A percentile compares a stretch with the other conserved stretches of the same genome.
phyloP scores from a whole-genome alignment of 2,329 filamentous ascomycete genomes.

The Myriosclerotinia curreyana region DNA sequence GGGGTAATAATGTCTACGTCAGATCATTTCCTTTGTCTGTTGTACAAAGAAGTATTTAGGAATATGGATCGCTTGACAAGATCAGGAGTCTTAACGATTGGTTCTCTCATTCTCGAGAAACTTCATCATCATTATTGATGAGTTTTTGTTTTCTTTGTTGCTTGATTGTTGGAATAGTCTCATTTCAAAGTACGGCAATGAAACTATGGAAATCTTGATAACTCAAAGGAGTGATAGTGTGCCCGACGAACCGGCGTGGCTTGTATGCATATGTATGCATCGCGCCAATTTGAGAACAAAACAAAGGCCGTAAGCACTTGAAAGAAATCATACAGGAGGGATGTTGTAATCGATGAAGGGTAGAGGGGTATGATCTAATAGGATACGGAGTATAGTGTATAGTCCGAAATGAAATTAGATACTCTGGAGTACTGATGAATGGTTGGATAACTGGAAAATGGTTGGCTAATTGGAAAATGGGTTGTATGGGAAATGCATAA shows the following conservation, averaged over 20 bases:
- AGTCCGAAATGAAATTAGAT: not conserved
- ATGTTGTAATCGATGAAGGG: not conserved
- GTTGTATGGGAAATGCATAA: constrained; percentile 3
- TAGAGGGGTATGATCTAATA: not conserved
- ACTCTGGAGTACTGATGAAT: not conserved
- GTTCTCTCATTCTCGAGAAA: not conserved
- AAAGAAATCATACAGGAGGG: not conserved
- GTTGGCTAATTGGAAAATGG: constrained; percentile 12
- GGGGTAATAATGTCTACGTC: too few relatives aligned
- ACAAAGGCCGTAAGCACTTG: constrained; percentile 1
- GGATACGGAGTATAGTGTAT: constrained; percentile 3
- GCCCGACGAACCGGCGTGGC: constrained; percentile 15
- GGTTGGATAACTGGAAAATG: constrained; percentile 10
- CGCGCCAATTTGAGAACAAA: constrained; percentile 5
- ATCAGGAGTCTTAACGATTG: constrained; percentile 11
- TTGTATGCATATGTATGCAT: not conserved
- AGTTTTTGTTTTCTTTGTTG: constrained; percentile 4
- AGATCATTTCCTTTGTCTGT: too few relatives aligned
- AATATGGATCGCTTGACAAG: not conserved
- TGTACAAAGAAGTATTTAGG: not conserved
- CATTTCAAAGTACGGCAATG: constrained; percentile 1
- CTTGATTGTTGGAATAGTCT: not conserved
- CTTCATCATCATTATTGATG: constrained; percentile 1
- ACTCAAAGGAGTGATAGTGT: constrained; percentile 10
- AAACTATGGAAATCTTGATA: not conserved